phyloP scores from a whole-genome alignment of 768 basidiomycete species.

The Mycena galopus region DNA sequence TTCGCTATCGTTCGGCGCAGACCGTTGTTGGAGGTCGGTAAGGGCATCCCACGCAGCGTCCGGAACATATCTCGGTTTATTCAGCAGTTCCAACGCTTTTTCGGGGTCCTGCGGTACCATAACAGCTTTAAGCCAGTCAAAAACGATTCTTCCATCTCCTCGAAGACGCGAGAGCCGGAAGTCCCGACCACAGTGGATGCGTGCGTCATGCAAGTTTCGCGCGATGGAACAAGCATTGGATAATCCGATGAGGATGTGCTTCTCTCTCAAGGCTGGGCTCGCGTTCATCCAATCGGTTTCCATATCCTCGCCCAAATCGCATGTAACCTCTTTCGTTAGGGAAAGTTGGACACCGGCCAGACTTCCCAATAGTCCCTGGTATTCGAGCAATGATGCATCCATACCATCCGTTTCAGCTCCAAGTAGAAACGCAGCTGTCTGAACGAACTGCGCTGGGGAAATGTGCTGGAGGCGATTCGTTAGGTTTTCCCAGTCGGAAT shows the following conservation, averaged over 20 bases:
- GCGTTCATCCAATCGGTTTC: constrained; percentile 25
- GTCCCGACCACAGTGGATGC: constrained; percentile 26
- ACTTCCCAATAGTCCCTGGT: not conserved
- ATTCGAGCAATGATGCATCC: constrained; percentile 4
- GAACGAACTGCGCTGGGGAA: constrained; percentile 2
- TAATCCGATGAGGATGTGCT: constrained; percentile 33
- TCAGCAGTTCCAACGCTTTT: not conserved
- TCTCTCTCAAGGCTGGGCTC: constrained; percentile 10
- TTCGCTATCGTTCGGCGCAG: constrained; percentile 17
- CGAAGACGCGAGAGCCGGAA: constrained; percentile 23
- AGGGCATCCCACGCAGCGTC: constrained; percentile 30
- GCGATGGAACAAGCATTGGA: constrained; percentile 32
- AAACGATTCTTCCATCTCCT: constrained; percentile 2
- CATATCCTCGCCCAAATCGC: constrained; percentile 1
- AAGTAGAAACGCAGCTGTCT: not conserved
- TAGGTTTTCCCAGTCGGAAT: constrained; percentile 32
- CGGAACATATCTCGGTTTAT: constrained; percentile 31
- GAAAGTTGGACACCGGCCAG: not conserved
- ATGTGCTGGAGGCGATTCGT: not conserved
- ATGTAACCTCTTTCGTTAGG: not conserved
- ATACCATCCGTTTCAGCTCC: not conserved
- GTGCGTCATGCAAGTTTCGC: constrained; percentile 32
- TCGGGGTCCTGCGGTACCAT: not conserved
- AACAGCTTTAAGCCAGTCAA: constrained; percentile 24
- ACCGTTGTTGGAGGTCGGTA: not conserved